Conservation (phyloP, 805 yeast species). For the Helenozyma baotianmanensis region DNA sequence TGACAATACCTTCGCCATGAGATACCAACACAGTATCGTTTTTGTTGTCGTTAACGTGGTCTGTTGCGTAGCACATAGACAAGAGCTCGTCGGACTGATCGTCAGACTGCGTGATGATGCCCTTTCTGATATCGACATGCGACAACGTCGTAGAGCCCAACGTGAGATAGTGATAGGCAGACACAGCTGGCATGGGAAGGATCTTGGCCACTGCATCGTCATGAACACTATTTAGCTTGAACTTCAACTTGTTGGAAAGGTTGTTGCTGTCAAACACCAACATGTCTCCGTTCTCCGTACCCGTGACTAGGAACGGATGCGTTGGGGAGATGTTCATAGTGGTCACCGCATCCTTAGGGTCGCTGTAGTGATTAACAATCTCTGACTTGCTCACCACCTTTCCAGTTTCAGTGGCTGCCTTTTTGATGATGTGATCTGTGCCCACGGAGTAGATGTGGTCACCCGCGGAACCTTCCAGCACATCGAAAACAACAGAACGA, state of each 20-base stretch:
- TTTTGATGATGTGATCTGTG: slow-evolving; percentile 72
- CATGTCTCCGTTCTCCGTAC: slow-evolving; percentile 69
- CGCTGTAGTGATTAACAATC: slow-evolving; percentile 17
- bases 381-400: slow-evolving; percentile 58
- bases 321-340: slow-evolving; percentile 42
- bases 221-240: slow-evolving; percentile 52
- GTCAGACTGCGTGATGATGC: slow-evolving; percentile 62
- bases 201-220: slow-evolving; percentile 77
- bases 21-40: slow-evolving; percentile 72
- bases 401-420: slow-evolving; percentile 68
- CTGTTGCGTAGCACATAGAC: slow-evolving; percentile 60
- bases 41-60: slow-evolving; percentile 42
- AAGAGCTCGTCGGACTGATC: slow-evolving; percentile 94
- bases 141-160: slow-evolving; percentile 80
- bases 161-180: slow-evolving; percentile 74
- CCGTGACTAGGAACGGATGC: slow-evolving; percentile 49
- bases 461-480: slow-evolving; percentile 42
- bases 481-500: slow-evolving; percentile 64
- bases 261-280: slow-evolving; percentile 57
- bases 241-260: slow-evolving; percentile 41
- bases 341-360: slow-evolving; percentile 32
- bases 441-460: slow-evolving; percentile 66
- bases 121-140: slow-evolving; percentile 74
- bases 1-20: slow-evolving; percentile 85
- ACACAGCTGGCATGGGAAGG: slow-evolving; percentile 61